Percentiles rank a stretch among this genome's conserved stretches.
These are phyloP conservation scores for Hymenoscyphus fraxineus DNA, from an alignment of 2,329 filamentous ascomycete genomes.

Conservation along the genomic window DNA sequence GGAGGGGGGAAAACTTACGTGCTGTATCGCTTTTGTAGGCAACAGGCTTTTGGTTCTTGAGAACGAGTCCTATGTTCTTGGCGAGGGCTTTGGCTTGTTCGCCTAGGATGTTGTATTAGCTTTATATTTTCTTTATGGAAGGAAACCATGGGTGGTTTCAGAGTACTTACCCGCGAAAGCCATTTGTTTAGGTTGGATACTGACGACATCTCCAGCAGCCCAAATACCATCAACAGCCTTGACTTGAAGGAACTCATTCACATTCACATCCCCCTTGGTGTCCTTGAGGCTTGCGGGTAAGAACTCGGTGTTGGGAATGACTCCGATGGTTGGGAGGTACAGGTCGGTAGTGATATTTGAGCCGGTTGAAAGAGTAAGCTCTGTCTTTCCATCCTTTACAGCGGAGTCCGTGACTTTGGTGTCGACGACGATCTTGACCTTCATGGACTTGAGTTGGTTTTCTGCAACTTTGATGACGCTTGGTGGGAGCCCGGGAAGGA, in stretches of 20 bases:
- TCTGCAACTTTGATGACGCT: slow-evolving; percentile 35
- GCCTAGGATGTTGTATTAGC: slow-evolving; percentile 1
- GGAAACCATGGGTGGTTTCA: too few species aligned
- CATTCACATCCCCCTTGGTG: slow-evolving; percentile 43
- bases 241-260: slow-evolving; percentile 50
- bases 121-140: neutral
- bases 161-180: slow-evolving; percentile 16
- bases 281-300: slow-evolving; percentile 44
- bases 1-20: slow-evolving; percentile 16
- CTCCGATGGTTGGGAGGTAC: slow-evolving; percentile 54
- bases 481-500: slow-evolving; percentile 22
- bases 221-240: slow-evolving; percentile 37
- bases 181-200: slow-evolving; percentile 25
- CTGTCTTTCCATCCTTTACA: slow-evolving; percentile 42
- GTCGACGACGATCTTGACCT: slow-evolving; percentile 45
- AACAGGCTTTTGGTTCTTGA: slow-evolving; percentile 24
- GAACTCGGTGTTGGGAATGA: slow-evolving; percentile 53
- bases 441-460: slow-evolving; percentile 49
- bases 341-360: slow-evolving; percentile 49
- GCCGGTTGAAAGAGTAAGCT: slow-evolving; percentile 45
- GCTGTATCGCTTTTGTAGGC: slow-evolving; percentile 24
- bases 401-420: slow-evolving; percentile 40
- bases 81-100: slow-evolving; percentile 23
- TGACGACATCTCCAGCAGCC: slow-evolving; percentile 27
- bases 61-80: slow-evolving; percentile 29